phyloP scores from a whole-genome alignment of 495 filamentous ascomycete species.

The Penicillium nucicola region DNA sequence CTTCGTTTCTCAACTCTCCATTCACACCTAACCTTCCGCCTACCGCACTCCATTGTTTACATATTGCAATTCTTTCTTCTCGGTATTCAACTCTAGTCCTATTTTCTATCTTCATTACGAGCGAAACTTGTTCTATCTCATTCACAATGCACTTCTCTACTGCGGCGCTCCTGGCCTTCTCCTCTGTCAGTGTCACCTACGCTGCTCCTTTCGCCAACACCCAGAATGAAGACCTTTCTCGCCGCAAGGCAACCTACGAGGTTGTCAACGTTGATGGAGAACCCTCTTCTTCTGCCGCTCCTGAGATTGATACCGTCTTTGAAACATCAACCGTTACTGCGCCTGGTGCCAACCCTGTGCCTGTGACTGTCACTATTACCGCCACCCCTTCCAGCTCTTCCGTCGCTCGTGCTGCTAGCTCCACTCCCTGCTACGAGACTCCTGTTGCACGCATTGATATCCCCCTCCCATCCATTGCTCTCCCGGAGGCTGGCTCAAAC shows the following conservation, averaged over 20 bases:
- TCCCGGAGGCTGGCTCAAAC: neutral
- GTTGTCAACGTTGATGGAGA: slow-evolving; percentile 49
- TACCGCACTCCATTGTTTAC: neutral
- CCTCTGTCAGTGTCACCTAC: slow-evolving; percentile 25
- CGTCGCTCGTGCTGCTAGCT: slow-evolving; percentile 13
- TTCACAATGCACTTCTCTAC: slow-evolving; percentile 34
- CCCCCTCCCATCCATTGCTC: slow-evolving; percentile 1
- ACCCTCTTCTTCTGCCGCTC: slow-evolving; percentile 18
- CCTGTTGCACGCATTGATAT: slow-evolving; percentile 7
- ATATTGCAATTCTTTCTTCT: neutral
- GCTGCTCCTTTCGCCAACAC: slow-evolving; percentile 33
- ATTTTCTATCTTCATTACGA: neutral
- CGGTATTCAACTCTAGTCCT: neutral
- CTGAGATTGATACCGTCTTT: slow-evolving; percentile 31
- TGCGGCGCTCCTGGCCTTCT: slow-evolving; percentile 28
- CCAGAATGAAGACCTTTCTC: slow-evolving; percentile 24
- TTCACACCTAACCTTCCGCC: neutral
- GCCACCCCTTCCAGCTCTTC: slow-evolving; percentile 20
- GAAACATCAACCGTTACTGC: slow-evolving; percentile 24
- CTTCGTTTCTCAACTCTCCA: neutral
- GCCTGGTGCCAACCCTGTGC: slow-evolving; percentile 19
- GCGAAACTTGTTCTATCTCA: neutral
- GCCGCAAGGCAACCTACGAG: slow-evolving; percentile 36
- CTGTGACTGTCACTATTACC: slow-evolving; percentile 34
- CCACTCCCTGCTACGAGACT: slow-evolving; percentile 11